A percentile compares a stretch with the other conserved stretches of the same genome.
Conservation (phyloP, 495 filamentous ascomycete species). For the Arthonia radiata region DNA sequence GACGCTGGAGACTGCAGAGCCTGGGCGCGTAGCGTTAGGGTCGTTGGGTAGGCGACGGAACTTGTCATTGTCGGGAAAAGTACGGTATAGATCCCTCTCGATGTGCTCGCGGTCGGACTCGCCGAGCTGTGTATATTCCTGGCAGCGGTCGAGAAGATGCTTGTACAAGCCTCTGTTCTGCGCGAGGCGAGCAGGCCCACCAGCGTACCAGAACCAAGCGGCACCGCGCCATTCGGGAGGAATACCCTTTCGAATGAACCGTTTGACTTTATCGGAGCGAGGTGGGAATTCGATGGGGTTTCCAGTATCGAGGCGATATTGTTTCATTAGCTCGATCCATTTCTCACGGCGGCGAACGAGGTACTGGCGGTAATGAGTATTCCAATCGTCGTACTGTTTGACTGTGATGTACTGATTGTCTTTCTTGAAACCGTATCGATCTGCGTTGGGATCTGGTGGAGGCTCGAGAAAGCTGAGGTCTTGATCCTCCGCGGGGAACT, state of each 20-base stretch:
- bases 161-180: constrained; percentile 53
- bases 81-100: constrained; percentile 82
- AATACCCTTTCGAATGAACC: constrained; percentile 85
- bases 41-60: constrained; percentile 49
- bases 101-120: constrained; percentile 69
- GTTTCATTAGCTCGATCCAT: constrained; percentile 54
- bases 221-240: constrained; percentile 77
- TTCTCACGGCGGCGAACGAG: constrained; percentile 47
- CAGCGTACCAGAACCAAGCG: constrained; percentile 97
- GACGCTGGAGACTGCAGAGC: too few relatives aligned
- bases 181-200: constrained; percentile 50
- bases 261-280: constrained; percentile 56
- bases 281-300: constrained; percentile 55
- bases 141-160: constrained; percentile 35
- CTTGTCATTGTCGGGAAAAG: constrained; percentile 81
- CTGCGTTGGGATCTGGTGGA: too few relatives aligned
- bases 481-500: too few relatives aligned
- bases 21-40: constrained; percentile 2
- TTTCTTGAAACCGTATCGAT: constrained; percentile 82
- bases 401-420: constrained; percentile 52
- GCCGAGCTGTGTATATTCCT: constrained; percentile 32
- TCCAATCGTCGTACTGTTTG: constrained; percentile 66
- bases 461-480: too few relatives aligned
- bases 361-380: constrained; percentile 39
- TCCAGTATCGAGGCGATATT: constrained; percentile 46